Evolutionary conservation across 1,284 basidiomycete species (phyloP).

Genomic region (Rhodotorula sp.): DNA sequence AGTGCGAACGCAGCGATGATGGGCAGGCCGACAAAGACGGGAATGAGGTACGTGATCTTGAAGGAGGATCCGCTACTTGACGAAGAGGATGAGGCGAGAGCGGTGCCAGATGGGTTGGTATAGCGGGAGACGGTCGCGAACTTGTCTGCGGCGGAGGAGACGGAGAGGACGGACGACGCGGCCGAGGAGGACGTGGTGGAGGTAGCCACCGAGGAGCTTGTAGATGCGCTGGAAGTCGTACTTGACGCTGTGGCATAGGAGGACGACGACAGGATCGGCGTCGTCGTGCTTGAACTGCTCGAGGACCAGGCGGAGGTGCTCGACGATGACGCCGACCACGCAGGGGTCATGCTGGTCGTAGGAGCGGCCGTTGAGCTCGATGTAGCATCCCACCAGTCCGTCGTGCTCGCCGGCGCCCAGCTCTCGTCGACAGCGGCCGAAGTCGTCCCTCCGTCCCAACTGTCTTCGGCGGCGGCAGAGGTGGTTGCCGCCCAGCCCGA

Average conservation of each 20-base stretch:
- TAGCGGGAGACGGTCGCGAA: constrained; percentile 4
- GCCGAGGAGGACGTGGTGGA: constrained; percentile 1
- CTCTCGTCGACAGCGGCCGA: too few relatives aligned
- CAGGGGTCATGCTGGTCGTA: neutral
- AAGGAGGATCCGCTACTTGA: neutral
- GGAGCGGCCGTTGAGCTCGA: neutral
- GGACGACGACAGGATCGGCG: neutral
- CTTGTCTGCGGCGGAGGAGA: neutral
- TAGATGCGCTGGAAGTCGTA: neutral
- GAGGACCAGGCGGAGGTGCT: neutral
- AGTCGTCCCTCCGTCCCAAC: neutral
- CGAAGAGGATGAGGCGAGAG: constrained; percentile 3
- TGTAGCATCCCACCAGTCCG: neutral
- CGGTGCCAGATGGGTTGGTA: neutral
- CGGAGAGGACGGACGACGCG: neutral
- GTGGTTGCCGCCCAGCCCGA: neutral
- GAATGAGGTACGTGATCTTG: constrained; percentile 37
- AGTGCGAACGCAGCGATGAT: constrained; percentile 19
- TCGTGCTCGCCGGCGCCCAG: neutral
- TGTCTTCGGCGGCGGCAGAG: neutral
- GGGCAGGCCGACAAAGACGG: constrained; percentile 36
- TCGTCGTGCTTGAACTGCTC: constrained; percentile 4
- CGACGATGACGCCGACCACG: neutral
- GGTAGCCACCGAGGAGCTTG: too few relatives aligned
- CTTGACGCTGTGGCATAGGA: neutral